phyloP scores from a whole-genome alignment of 2,329 filamentous ascomycete genomes.

The Onygena corvina region DNA sequence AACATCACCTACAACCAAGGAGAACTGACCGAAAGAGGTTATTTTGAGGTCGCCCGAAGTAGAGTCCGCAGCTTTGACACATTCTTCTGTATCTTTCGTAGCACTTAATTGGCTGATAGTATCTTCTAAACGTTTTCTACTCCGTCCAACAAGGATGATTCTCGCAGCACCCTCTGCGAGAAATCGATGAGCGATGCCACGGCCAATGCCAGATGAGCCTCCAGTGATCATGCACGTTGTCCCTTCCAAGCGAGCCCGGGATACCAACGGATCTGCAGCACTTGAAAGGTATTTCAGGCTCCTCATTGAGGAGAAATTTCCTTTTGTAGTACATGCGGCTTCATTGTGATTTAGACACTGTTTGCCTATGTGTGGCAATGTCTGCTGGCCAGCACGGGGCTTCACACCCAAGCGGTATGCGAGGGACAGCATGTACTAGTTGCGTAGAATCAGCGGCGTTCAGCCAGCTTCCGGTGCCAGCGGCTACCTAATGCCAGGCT shows the following conservation, averaged over 20 bases:
- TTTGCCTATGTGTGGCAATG: neutral
- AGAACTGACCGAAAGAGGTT: slow-evolving; percentile 5
- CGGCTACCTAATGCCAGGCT: no score
- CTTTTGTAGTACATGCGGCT: neutral
- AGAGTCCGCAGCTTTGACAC: neutral
- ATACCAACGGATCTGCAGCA: neutral
- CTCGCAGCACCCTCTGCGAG: slow-evolving; percentile 48
- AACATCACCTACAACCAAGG: slow-evolving; percentile 28
- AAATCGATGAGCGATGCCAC: slow-evolving; percentile 55
- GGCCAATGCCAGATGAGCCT: slow-evolving; percentile 58
- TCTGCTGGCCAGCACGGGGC: neutral
- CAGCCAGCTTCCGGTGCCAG: no score
- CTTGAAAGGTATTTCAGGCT: neutral
- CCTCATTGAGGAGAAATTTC: neutral
- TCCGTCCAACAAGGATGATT: slow-evolving; percentile 49
- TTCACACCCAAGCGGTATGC: neutral
- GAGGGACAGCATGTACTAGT: neutral
- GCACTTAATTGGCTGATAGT: slow-evolving; percentile 24
- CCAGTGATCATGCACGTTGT: slow-evolving; percentile 50
- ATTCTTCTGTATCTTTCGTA: slow-evolving; percentile 10
- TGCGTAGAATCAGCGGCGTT: no score
- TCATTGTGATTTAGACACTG: neutral
- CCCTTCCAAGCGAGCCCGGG: slow-evolving; percentile 21
- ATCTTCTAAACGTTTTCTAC: slow-evolving; percentile 34
- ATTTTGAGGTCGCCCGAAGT: slow-evolving; percentile 3